phyloP scores from a whole-genome alignment of 768 basidiomycete genomes.

The Boletus rubroflammeus region DNA sequence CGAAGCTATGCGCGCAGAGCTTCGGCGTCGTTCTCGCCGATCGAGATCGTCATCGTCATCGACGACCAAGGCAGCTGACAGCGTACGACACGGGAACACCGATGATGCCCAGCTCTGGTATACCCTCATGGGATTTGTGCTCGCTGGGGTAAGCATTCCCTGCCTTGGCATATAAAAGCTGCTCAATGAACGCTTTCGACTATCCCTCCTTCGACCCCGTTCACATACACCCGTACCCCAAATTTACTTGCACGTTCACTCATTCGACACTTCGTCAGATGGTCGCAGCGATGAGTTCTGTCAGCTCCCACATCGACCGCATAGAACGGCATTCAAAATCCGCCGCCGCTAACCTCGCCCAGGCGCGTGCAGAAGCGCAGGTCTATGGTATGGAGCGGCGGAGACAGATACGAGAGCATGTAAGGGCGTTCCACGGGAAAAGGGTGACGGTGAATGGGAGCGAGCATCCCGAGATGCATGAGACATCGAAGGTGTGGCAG shows the following conservation, averaged over 20 bases:
- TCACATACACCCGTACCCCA: not conserved
- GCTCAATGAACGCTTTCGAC: not conserved
- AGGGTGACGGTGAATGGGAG: not conserved
- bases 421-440: slow-evolving; percentile 31
- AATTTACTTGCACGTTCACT: not conserved
- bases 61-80: slow-evolving; percentile 5
- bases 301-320: slow-evolving; percentile 34
- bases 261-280: slow-evolving; percentile 1
- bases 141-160: slow-evolving; percentile 13
- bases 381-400: slow-evolving; percentile 54
- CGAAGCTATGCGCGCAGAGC: slow-evolving; percentile 49
- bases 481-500: not conserved
- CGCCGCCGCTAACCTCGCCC: slow-evolving; percentile 56
- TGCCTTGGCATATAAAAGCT: not conserved
- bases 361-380: slow-evolving; percentile 55
- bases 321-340: slow-evolving; percentile 39
- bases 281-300: not conserved
- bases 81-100: not conserved
- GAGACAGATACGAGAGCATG: slow-evolving; percentile 47
- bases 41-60: slow-evolving; percentile 22
- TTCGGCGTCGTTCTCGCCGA: slow-evolving; percentile 42
- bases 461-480: not conserved
- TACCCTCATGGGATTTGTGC: slow-evolving; percentile 6
- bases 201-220: not conserved
- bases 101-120: slow-evolving; percentile 11